These are phyloP conservation scores for Annona cherimola DNA, from an alignment of 164 flowering plant species.

Conservation along the genomic window DNA sequence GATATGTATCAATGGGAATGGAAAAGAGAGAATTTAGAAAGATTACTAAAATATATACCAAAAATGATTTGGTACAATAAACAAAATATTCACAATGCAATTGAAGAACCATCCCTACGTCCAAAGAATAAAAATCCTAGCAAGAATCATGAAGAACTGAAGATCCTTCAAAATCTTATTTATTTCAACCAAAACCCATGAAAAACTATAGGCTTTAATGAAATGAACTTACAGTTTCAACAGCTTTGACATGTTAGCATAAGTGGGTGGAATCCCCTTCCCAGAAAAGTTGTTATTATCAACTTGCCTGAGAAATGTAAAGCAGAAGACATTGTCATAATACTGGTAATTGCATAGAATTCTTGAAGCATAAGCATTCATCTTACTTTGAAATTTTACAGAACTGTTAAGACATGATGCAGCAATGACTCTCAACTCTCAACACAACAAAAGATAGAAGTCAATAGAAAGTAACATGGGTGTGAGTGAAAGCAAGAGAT, in stretches of 20 bases:
- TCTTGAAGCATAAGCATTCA: conserved; percentile 3
- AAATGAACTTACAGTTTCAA: conserved; percentile 69
- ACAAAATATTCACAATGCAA: too few relatives aligned
- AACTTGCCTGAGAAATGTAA: conserved; percentile 61
- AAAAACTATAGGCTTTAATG: conserved; percentile 2
- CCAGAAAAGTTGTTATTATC: conserved; percentile 90
- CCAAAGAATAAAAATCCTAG: neutral
- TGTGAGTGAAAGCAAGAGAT: neutral
- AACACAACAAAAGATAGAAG: neutral
- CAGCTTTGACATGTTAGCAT: conserved; percentile 57
- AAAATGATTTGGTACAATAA: too few relatives aligned
- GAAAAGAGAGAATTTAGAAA: too few relatives aligned
- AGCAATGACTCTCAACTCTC: neutral
- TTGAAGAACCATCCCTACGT: too few relatives aligned
- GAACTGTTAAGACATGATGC: neutral
- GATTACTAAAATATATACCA: too few relatives aligned
- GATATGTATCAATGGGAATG: too few relatives aligned
- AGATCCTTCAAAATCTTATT: neutral
- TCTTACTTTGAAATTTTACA: neutral
- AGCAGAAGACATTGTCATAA: neutral
- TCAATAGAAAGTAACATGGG: neutral
- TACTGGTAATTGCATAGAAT: conserved; percentile 7
- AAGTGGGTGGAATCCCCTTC: conserved; percentile 64
- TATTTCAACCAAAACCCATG: conserved; percentile 1
- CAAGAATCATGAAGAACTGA: neutral